Base-by-base conservation (phyloP, 2,329 filamentous ascomycete species). In the Curvularia lunata region DNA sequence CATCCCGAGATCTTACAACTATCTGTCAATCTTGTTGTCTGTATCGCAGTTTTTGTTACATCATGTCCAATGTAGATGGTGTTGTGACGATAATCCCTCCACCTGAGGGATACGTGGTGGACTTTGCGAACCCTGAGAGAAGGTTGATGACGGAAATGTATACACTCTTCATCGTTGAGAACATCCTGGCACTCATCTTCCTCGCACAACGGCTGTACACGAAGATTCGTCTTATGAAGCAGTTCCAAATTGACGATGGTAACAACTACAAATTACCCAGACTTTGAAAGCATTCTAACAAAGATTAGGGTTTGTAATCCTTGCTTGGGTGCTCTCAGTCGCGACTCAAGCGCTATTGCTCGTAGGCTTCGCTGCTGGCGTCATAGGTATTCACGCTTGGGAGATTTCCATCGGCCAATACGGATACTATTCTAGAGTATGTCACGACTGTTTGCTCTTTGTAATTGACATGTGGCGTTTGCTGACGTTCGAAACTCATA, bases 181-280 rank as follows among this genome's bases (percentile, higher is more conserved):
- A 63, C 19, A 38, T 64, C 6, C 30, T 72, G 2, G 57, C 65
- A 0, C 23, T 69, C 1, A 16, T 62, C 0, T 72, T 74, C 46
- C 46, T 73, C 9, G 34, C 58, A 1, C 70, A 73, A 58, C 63
- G 70, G 13, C 49, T 73, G n/a, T 74, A 73, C 47, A 67, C 65
- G 1, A 72, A 70, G 46, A 40, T 67, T 3, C 16, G 48, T 21
- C 54, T 74, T 10, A 63, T 65, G 47, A 63, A 63, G 16, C 58
- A 56, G 2, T 61, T 74, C 41, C 62, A 66, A 5, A 23, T 70
- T 37, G 70, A 74, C 37, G 71, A 74, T 56, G 64, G 71, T 73
- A 52, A 16, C 25, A 37, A 28, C 18, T 23, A 25, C n/a, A 10
- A 48, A 9, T 3, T 40, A 9, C 34, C 4, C 19, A 16, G 16